Evolutionary conservation across 2,329 filamentous ascomycete genomes (phyloP).

Genomic region (Pseudogymnoascus sp.): DNA sequence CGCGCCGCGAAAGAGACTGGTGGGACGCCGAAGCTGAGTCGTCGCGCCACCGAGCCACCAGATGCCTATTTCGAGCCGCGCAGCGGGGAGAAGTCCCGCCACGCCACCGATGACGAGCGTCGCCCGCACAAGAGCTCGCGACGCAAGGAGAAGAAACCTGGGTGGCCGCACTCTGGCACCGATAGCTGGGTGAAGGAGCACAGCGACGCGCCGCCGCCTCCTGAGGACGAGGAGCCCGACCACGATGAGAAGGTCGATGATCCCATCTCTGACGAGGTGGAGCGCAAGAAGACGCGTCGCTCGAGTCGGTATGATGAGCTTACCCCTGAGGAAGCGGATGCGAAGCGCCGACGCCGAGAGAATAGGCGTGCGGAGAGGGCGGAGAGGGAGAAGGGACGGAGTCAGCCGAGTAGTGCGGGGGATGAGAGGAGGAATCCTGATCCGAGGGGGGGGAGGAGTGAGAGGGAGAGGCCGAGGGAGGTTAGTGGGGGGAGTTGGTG

Average conservation of each 20-base stretch:
- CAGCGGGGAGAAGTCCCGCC: conserved; percentile 33
- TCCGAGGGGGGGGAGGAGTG: conserved; percentile 22
- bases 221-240: conserved; percentile 28
- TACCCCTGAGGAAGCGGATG: conserved; percentile 20
- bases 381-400: conserved; percentile 22
- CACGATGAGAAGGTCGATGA: conserved; percentile 16
- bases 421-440: conserved; percentile 21
- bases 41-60: conserved; percentile 35
- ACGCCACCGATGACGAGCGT: conserved; percentile 17
- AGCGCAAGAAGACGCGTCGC: conserved; percentile 23
- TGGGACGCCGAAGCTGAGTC: conserved; percentile 25
- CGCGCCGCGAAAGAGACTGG: conserved; percentile 37
- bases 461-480: conserved; percentile 53
- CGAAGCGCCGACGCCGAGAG: conserved; percentile 23
- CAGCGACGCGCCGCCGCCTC: conserved; percentile 51
- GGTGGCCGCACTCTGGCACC: conserved; percentile 55
- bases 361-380: conserved; percentile 22
- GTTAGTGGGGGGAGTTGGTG: conserved; percentile 51
- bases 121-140: conserved; percentile 22
- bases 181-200: conserved; percentile 60
- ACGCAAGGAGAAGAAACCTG: conserved; percentile 26
- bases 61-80: conserved; percentile 39
- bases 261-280: conserved; percentile 21
- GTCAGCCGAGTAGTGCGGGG: conserved; percentile 23
- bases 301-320: conserved; percentile 21